Evolutionary conservation across 345 rosid genomes (phyloP), one percentile per base, ranked within the genome.

Genomic region (Euphorbia tirucalli): DNA sequence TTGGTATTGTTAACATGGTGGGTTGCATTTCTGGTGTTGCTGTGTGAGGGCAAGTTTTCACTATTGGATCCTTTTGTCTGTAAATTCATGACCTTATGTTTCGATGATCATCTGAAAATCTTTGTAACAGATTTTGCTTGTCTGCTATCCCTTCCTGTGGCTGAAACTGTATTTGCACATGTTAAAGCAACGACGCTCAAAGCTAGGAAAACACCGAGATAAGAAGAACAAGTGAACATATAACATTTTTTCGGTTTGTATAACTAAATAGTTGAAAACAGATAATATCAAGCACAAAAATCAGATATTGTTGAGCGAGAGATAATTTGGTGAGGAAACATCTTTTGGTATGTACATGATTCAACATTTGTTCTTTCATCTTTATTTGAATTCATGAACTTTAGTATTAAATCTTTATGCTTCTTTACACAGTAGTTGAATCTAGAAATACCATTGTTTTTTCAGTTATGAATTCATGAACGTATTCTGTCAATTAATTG

Each of bases 121-220:
- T 24, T 79, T 72, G 70, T 18, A 37, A 18, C 87, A 92, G 97
- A 93, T 64, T 72, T 11, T 84, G 32, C 87, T 94, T 73, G 57
- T 87, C 62, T 32, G 80, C 61, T 94, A 91, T 62, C 98, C 97
- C 9, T 83, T 94, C 77, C 83, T 84, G 58, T 90, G 92, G 93
- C 69, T 90, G 72, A 91, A 84, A 65, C 93, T 92, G 56, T 92
- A 90, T 84, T 75, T 83, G 63, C 87, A 90, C 77, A 71, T 94
- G 78, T 76, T 89, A 75, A 92, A 84, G 82, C 98, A 92, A 69
- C 80, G 97, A 30, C 79, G 65, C 59, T 81, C 87, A 32, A 94
- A 89, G 77, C 82, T 92, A 43, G 78, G 87, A 10, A 85, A 83
- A 76, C 79, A 11, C 7, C 88, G 70, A 4, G 72, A 73, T 48